Evolutionary conservation across 1,284 basidiomycete species (phyloP).

Genomic region (Microbotryum scabiosae): DNA sequence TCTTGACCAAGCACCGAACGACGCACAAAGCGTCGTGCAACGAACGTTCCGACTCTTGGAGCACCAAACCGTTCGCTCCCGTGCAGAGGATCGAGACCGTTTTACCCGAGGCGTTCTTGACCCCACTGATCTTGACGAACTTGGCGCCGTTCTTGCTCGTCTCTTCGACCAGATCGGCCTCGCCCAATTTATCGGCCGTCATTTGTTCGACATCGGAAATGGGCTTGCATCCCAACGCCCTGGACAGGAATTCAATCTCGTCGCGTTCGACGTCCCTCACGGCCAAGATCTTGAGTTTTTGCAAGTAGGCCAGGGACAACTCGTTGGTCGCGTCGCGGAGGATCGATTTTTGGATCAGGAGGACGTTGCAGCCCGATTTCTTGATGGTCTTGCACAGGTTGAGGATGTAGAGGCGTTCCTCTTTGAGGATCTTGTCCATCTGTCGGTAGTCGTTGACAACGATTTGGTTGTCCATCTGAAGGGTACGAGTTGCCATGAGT

Average conservation of each 20-base stretch:
- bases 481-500: background rate
- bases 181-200: slow-evolving; percentile 97
- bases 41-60: slow-evolving; percentile 95
- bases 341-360: slow-evolving; percentile 98
- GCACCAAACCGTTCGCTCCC: slow-evolving; percentile 84
- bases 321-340: slow-evolving; percentile 98
- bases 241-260: slow-evolving; percentile 95
- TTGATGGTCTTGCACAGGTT: slow-evolving; percentile 99
- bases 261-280: slow-evolving; percentile 98
- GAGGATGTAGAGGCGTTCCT: slow-evolving; percentile 94
- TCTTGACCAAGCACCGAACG: slow-evolving; percentile 96
- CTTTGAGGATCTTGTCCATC: slow-evolving; percentile 99
- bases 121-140: slow-evolving; percentile 88
- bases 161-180: slow-evolving; percentile 93
- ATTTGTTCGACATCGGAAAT: slow-evolving; percentile 97
- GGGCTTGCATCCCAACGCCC: slow-evolving; percentile 90
- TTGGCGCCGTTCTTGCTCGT: slow-evolving; percentile 74
- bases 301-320: slow-evolving; percentile 95
- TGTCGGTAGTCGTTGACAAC: slow-evolving; percentile 99
- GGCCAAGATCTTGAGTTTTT: slow-evolving; percentile 92
- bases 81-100: slow-evolving; percentile 95
- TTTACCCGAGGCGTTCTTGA: slow-evolving; percentile 79
- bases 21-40: slow-evolving; percentile 98
- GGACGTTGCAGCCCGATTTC: slow-evolving; percentile 97
- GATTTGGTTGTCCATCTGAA: slow-evolving; percentile 98